Percentiles rank a stretch among this genome's conserved stretches.
These are phyloP conservation scores for Cryptococcus sp. DNA, from an alignment of 1,284 basidiomycete species.

Conservation along the genomic window DNA sequence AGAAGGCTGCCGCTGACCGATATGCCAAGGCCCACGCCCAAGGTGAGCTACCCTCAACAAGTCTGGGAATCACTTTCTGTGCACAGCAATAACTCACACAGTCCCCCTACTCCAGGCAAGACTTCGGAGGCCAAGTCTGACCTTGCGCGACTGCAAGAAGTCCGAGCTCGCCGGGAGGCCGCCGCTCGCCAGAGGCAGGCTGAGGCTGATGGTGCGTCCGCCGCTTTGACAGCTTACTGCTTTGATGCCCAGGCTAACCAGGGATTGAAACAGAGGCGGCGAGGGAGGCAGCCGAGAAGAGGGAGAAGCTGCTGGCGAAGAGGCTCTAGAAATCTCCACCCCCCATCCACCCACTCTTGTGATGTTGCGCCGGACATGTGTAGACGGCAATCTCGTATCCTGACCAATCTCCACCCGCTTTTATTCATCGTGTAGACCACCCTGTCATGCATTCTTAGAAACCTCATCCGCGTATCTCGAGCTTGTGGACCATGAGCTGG, in stretches of 20 bases:
- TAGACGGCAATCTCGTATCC: background rate
- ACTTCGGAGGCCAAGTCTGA: constrained; percentile 83
- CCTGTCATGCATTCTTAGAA: background rate
- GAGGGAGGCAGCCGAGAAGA: constrained; percentile 44
- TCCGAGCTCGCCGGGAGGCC: constrained; percentile 76
- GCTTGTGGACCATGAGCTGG: constrained; percentile 11
- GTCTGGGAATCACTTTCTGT: background rate
- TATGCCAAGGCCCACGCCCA: constrained; percentile 61
- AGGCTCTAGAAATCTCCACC: constrained; percentile 1
- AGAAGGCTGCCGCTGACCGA: constrained; percentile 75
- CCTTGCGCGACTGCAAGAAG: constrained; percentile 78
- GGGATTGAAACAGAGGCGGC: constrained; percentile 35
- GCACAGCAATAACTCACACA: background rate
- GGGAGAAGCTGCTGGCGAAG: constrained; percentile 27
- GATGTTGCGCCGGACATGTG: background rate
- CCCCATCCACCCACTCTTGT: background rate
- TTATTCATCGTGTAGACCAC: background rate
- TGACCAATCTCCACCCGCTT: background rate
- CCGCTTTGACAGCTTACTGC: background rate
- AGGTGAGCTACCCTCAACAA: constrained; percentile 56
- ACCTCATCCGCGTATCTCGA: constrained; percentile 5
- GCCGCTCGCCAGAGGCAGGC: constrained; percentile 80
- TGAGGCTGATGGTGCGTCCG: constrained; percentile 63
- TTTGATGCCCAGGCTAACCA: background rate
- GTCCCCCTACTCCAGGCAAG: constrained; percentile 60